These are phyloP conservation scores for Euphorbia celastroides DNA, from an alignment of 441 rosid species.

Conservation along the genomic window DNA sequence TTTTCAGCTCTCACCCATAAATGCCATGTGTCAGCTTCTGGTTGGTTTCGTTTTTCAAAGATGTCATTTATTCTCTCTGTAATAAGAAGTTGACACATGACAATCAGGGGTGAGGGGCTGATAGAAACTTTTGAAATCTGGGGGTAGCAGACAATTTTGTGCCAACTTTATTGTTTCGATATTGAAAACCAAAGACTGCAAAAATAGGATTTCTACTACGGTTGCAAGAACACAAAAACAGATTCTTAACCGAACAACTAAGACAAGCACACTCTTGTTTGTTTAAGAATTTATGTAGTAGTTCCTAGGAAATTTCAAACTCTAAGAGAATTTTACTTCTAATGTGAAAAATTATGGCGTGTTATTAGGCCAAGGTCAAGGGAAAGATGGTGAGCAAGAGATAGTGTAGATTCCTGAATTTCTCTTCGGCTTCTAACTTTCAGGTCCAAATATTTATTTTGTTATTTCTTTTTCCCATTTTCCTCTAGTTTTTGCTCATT, in stretches of 20 bases:
- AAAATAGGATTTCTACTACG: background rate
- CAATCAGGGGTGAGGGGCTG: too few relatives aligned
- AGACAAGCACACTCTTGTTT: background rate
- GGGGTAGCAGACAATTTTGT: too few relatives aligned
- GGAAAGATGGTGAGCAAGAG: slow-evolving; percentile 55
- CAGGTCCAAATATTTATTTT: slow-evolving; percentile 40
- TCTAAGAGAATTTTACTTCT: background rate
- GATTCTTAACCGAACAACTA: background rate
- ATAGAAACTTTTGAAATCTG: too few relatives aligned
- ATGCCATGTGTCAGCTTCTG: too few relatives aligned
- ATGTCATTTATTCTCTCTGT: too few relatives aligned
- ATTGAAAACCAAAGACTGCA: too few relatives aligned
- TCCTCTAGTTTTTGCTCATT: slow-evolving; percentile 31
- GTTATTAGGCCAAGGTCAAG: slow-evolving; percentile 49
- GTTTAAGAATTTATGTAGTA: background rate
- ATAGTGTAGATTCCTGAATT: slow-evolving; percentile 22
- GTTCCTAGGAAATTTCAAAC: too few relatives aligned
- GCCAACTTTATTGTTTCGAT: too few relatives aligned
- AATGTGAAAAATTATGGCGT: background rate
- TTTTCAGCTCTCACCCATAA: too few relatives aligned
- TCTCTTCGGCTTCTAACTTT: slow-evolving; percentile 14
- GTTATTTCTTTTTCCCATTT: slow-evolving; percentile 8
- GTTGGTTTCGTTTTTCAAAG: too few relatives aligned
- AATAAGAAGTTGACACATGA: too few relatives aligned
- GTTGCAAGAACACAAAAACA: background rate